Base-by-base conservation (phyloP, 169 alveolate species). In the Cryptosporidium tyzzeri region DNA sequence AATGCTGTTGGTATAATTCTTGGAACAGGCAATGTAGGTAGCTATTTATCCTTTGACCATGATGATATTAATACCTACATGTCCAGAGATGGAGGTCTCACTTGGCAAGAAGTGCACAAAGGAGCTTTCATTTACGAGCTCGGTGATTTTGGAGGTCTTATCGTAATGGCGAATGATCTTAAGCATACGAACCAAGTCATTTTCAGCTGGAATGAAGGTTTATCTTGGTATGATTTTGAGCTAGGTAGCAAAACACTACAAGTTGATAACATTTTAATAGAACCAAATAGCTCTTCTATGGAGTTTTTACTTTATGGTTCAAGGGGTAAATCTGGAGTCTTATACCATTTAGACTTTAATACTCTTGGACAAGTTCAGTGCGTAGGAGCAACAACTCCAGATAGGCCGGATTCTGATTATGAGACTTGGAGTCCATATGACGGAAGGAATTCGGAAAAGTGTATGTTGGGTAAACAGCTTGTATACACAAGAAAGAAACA, bases 141-240 rank as follows among this genome's bases (percentile, higher is more conserved):
- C 29, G 99, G 99, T 6, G 99, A 98, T 85, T 99, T 97, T 92
- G 99, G 99, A n/a, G 99, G 99, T 4, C 93, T 98, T 29, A 93
- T 98, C 14, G 99, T 98, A 45, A 97, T 98, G 99, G 99, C 99
- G 1, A 96, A 96, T 58, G 98, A 97, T 91, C 94, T 93, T 59
- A 92, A 92, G 55, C 93, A 93, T 69, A 94, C 97, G 18, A 91
- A 93, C 21, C 96, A 96, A 94, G 97, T 97, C 37, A 97, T 95
- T 44, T 97, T 96, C 92, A 93, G 97, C 70, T 96, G 98, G 98
- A 96, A 97, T 85, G 99, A 98, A 86, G 99, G 99, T 2, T 94
- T 95, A 41, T 97, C 98, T 74, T 98, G 99, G 99, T 97, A 97
- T 74, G 97, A 95, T 86, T 94, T 97, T 62, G 96, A 94, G 71